Evolutionary conservation across 2,329 filamentous ascomycete species (phyloP), one percentile per base, ranked within the genome.

Genomic region (Cytospora schulzeri): DNA sequence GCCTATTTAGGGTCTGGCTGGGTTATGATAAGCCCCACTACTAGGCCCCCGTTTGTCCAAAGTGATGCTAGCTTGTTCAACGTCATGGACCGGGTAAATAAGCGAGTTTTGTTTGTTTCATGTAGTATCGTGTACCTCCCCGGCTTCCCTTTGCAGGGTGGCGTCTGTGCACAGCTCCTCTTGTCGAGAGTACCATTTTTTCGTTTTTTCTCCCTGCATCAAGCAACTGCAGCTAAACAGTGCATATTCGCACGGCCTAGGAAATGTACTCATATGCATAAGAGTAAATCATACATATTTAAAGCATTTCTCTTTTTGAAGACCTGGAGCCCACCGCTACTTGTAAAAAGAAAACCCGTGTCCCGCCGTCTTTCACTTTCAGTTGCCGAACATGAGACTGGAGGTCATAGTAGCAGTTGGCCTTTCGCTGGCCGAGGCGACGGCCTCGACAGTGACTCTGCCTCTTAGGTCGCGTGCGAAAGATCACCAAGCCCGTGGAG

Each of bases 391-490:
- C n/a, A 48, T 48, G 41, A 48, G 41, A 22, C n/a, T 4, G 41
- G n/a, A 22, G 4, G 1, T 22, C n/a, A 8, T 48, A 14, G 9
- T n/a, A 22, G 41, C 41, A 22, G 19, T 61, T 9, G n/a, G n/a
- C 9, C 12, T 15, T 2, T 29, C n/a, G 9, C 5, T 56, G 28
- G 29, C 59, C 51, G 31, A 4, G 1, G 58, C 64, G n/a, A 64
- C 62, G 15, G 57, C 62, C 24, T n/a, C 9, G 6, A 57, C 38
- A 12, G 22, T 66, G 15, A 61, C 38, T 7, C 62, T 66, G 2
- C 62, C 62, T 3, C 57, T 66, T 2, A 48, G 51, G 24, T 64
- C 65, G 3, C 33, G 55, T 38, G 60, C 62, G 4, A 14, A n/a
- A 12, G 50, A 57, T 11, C 19, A 19, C 3, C 19, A 55, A 45